Evolutionary conservation across 2,329 filamentous ascomycete species (phyloP).

Genomic region (Chaetothyriales sp.): DNA sequence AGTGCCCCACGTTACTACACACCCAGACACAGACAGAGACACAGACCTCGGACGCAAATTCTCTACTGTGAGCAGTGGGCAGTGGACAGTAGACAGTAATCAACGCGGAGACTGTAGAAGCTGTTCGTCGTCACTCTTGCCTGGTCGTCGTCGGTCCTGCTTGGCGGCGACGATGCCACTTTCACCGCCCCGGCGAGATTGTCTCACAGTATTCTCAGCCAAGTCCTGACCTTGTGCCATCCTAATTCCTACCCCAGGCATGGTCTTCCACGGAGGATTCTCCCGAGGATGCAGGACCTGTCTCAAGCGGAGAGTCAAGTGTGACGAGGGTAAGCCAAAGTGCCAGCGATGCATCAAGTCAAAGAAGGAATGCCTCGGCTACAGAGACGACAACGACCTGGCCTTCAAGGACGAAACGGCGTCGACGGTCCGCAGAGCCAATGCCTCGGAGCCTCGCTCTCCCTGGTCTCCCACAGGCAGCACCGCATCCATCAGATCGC

Average conservation of each 20-base stretch:
- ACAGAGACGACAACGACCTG: not conserved
- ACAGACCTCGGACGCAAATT: not conserved
- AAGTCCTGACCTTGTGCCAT: too few relatives aligned
- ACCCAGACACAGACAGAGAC: too few relatives aligned
- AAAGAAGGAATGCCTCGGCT: slow-evolving; percentile 1
- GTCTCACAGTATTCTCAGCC: not conserved
- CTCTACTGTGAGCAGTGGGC: too few relatives aligned
- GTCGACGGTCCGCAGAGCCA: not conserved
- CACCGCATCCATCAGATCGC: not conserved
- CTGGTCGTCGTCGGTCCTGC: not conserved
- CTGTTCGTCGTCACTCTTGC: too few relatives aligned
- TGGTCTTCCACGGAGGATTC: slow-evolving; percentile 1
- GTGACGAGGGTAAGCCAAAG: not conserved
- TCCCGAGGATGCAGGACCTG: not conserved
- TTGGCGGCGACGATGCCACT: not conserved
- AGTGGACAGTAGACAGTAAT: too few relatives aligned
- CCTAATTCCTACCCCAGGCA: not conserved
- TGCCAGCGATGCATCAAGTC: slow-evolving; percentile 1
- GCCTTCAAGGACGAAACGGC: not conserved
- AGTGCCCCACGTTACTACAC: not conserved
- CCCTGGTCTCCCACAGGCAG: not conserved
- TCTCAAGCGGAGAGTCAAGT: slow-evolving; percentile 1
- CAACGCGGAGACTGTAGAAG: not conserved
- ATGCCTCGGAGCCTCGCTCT: not conserved
- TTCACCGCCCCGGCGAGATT: not conserved